phyloP scores from a whole-genome alignment of 2,329 filamentous ascomycete genomes.

The Hirsutella minnesotensis region DNA sequence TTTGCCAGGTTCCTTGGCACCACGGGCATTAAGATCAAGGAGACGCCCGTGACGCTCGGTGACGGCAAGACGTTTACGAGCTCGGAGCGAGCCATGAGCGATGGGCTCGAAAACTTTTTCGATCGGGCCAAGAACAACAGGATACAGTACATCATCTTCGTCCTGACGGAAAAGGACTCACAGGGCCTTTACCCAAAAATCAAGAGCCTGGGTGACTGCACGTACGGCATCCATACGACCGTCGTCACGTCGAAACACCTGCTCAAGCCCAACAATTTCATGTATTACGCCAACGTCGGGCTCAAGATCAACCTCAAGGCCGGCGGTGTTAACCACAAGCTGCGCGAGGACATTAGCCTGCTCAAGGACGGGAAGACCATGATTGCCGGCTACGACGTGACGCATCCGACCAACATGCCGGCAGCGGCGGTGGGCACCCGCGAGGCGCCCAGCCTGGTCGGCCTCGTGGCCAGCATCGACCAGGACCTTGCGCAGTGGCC shows the following conservation, averaged over 20 bases:
- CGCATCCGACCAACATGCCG: conserved; percentile 60
- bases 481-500: conserved; percentile 65
- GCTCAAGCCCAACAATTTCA: conserved; percentile 13
- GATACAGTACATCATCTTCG: conserved; percentile 43
- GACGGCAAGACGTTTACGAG: conserved; percentile 6
- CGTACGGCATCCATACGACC: conserved; percentile 55
- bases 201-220: conserved; percentile 57
- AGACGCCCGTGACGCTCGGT: conserved; percentile 6
- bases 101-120: conserved; percentile 19
- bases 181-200: conserved; percentile 48
- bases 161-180: conserved; percentile 41
- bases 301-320: conserved; percentile 77
- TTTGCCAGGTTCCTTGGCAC: conserved; percentile 26
- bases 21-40: conserved; percentile 27
- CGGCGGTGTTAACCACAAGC: conserved; percentile 59
- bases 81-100: conserved; percentile 2
- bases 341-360: conserved; percentile 46
- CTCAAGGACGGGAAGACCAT: conserved; percentile 62
- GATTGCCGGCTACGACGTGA: conserved; percentile 81
- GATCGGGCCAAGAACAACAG: conserved; percentile 14
- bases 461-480: conserved; percentile 68
- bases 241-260: conserved; percentile 40
- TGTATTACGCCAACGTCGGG: conserved; percentile 57
- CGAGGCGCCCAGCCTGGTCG: conserved; percentile 60
- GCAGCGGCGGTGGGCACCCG: conserved; percentile 11